phyloP scores from a whole-genome alignment of 176 grass and related monocot species.

The Triticum aestivum region IWGSC_CS_RefSeq_v2.1 NC_057804.1:402803307-402803806 shows the following conservation, averaged over 20 bases:
- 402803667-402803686: background rate
- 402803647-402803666: slow-evolving; percentile 1
- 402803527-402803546: slow-evolving; percentile 92
- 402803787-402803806: background rate
- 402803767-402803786: slow-evolving; percentile 7
- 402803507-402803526: slow-evolving; percentile 73
- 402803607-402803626: slow-evolving; percentile 9
- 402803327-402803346: background rate
- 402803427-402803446: slow-evolving; percentile 69
- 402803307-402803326: slow-evolving; percentile 4
- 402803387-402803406: slow-evolving; percentile 91
- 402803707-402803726: slow-evolving; percentile 42
- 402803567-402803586: slow-evolving; percentile 49
- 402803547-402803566: slow-evolving; percentile 66
- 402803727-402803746: slow-evolving; percentile 40
- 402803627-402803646: slow-evolving; percentile 28
- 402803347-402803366: slow-evolving; percentile 88
- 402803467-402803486: slow-evolving; percentile 95
- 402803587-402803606: slow-evolving; percentile 29
- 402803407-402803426: slow-evolving; percentile 56
- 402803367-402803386: slow-evolving; percentile 83
- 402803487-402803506: slow-evolving; percentile 63
- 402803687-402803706: slow-evolving; percentile 24
- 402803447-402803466: slow-evolving; percentile 93
- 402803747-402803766: background rate